A percentile compares a stretch with the other conserved stretches of the same genome.
phyloP scores from a whole-genome alignment of 305 asterid genomes.

The Withania somnifera region DNA sequence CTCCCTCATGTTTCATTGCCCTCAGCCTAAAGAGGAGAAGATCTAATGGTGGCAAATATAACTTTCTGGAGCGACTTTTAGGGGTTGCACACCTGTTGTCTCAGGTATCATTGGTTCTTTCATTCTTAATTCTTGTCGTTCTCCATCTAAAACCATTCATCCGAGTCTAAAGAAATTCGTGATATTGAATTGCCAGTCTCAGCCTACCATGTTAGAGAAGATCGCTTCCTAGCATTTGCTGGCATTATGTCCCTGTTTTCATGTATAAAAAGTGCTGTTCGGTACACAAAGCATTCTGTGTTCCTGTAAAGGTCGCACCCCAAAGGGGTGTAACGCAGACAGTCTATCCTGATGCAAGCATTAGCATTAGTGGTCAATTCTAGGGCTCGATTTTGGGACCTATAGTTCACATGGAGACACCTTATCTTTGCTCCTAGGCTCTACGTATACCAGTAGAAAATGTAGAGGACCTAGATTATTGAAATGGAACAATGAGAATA shows the following conservation, averaged over 20 bases:
- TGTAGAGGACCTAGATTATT: background rate
- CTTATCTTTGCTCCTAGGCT: background rate
- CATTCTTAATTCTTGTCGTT: background rate
- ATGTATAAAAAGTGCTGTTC: background rate
- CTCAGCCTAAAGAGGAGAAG: slow-evolving; percentile 73
- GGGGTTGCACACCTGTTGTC: slow-evolving; percentile 44
- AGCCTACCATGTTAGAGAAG: background rate
- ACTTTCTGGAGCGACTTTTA: slow-evolving; percentile 66
- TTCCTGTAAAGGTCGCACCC: background rate
- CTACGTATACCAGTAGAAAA: background rate
- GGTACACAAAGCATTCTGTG: background rate
- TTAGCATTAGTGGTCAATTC: background rate
- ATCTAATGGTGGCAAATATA: slow-evolving; percentile 41
- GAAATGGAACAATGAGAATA: background rate
- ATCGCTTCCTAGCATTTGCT: background rate
- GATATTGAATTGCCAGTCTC: background rate
- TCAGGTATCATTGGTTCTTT: slow-evolving; percentile 30
- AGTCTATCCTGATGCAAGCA: background rate
- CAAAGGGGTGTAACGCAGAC: background rate
- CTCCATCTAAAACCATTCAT: background rate
- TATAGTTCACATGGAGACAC: background rate
- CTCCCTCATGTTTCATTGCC: background rate
- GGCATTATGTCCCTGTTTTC: background rate
- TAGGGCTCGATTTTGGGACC: background rate
- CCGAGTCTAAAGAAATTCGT: background rate